Percentiles rank a stretch among this genome's conserved stretches.
These are phyloP conservation scores for Phalaenopsis aphrodite DNA, from an alignment of 106 monocot genomes.

Conservation along the genomic window DNA sequence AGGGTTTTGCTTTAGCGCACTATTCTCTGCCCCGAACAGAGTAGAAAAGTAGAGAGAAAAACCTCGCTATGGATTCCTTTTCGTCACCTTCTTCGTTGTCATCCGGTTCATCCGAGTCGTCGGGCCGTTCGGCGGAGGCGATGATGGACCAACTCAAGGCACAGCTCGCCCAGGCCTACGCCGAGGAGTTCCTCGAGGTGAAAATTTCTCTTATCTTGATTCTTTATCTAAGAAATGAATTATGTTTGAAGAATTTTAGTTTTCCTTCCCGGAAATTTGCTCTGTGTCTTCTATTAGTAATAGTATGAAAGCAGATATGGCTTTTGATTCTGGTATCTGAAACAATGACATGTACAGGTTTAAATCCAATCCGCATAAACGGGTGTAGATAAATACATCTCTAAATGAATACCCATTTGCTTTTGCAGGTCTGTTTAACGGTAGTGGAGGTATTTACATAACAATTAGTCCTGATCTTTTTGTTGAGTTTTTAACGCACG, in stretches of 20 bases:
- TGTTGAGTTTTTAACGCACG: background rate
- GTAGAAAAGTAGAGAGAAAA: background rate
- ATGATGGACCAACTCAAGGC: constrained; percentile 89
- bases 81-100: constrained; percentile 32
- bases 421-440: background rate
- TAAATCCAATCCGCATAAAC: background rate
- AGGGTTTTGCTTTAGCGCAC: background rate
- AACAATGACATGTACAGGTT: background rate
- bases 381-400: background rate
- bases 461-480: background rate
- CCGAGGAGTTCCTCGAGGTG: constrained; percentile 97
- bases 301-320: background rate
- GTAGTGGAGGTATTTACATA: background rate
- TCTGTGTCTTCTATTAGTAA: background rate
- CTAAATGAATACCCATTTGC: background rate
- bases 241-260: background rate
- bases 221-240: background rate
- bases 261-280: background rate
- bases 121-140: constrained; percentile 47
- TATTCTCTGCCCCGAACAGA: background rate
- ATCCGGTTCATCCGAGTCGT: constrained; percentile 11
- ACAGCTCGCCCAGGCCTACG: constrained; percentile 94
- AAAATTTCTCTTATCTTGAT: background rate
- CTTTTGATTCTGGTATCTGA: background rate
- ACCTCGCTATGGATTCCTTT: constrained; percentile 31